Evolutionary conservation across 2,329 filamentous ascomycete species (phyloP), one percentile per base, ranked within the genome.

Genomic region (Neofusicoccum sp.): DNA sequence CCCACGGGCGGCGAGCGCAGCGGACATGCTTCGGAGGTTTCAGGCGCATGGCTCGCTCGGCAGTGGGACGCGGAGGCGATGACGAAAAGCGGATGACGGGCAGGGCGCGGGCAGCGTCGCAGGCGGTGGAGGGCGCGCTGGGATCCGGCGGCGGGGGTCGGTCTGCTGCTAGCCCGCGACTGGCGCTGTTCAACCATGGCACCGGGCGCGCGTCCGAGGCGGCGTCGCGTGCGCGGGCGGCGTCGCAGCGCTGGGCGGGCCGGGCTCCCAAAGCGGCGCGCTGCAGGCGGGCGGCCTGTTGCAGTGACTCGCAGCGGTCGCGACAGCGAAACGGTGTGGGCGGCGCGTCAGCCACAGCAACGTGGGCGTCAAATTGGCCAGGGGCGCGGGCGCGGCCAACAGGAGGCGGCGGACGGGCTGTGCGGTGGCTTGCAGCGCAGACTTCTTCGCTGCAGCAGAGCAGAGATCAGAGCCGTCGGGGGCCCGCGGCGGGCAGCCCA

Each of bases 291-390:
- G 4, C 44, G 14, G 20, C 24, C 45, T 12, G 45, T 14, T 33
- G 51, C 51, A 56, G 51, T 56, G 51, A 56, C 51, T 56, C 51
- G 51, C 51, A 56, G 51, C 51, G 24, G 12, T 53, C 49, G 24
- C 49, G 24, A 9, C 24, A 14, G 49, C 31, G 51, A 56, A 56
- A 56, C 51, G 51, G 51, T 56, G 51, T 48, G 45, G 1, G 20
- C 20, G 7, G 43, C 43, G 43, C 51, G 43, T 56, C 51, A 56
- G 51, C 51, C 51, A 56, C 51, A 56, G 38, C 51, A 56, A 43
- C 51, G 51, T 56, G 51, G 51, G 51, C 51, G 38, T 56, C 51
- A 56, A 56, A 56, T 56, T 56, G 51, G 51, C 51, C 51, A 56
- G 51, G 51, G 51, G 51, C 38, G 31, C 20, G 51, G 38, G 49